Conservation (phyloP, 768 basidiomycete species). For the Mycena vulgaris region DNA sequence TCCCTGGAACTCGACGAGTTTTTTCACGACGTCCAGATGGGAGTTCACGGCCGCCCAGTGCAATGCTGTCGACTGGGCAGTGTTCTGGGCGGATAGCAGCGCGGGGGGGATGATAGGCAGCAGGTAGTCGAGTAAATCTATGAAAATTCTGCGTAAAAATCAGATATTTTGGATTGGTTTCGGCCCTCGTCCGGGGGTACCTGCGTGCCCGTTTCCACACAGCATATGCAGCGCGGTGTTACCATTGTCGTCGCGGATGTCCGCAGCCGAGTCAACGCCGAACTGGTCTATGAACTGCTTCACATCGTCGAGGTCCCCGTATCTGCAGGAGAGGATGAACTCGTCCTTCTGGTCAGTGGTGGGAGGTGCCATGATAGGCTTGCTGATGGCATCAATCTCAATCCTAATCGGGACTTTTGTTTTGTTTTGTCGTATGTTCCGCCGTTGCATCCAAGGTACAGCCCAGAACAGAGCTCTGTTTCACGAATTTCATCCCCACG, state of each 20-base stretch:
- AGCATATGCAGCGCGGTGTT: slow-evolving; percentile 91
- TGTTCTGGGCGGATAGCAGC: slow-evolving; percentile 75
- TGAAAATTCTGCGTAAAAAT: slow-evolving; percentile 60
- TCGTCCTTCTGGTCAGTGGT: slow-evolving; percentile 76
- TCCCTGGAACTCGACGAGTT: slow-evolving; percentile 67
- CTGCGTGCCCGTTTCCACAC: slow-evolving; percentile 90
- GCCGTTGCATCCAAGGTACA: not conserved
- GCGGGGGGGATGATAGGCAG: slow-evolving; percentile 71
- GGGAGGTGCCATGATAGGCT: slow-evolving; percentile 44
- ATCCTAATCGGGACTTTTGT: slow-evolving; percentile 9
- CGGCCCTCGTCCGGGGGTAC: slow-evolving; percentile 55
- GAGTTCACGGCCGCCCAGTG: slow-evolving; percentile 94
- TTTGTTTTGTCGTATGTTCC: not conserved
- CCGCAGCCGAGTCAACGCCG: slow-evolving; percentile 63
- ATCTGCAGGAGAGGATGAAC: slow-evolving; percentile 86
- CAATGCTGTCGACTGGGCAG: slow-evolving; percentile 83
- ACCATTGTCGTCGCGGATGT: slow-evolving; percentile 79
- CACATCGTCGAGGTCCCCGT: slow-evolving; percentile 89
- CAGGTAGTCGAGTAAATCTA: slow-evolving; percentile 85
- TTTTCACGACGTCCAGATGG: slow-evolving; percentile 75
- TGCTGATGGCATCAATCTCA: slow-evolving; percentile 20
- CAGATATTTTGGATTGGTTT: slow-evolving; percentile 45
- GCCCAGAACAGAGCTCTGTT: not conserved
- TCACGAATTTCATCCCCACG: not conserved
- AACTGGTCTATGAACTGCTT: slow-evolving; percentile 74